Evolutionary conservation across 129 eudicot genomes (phyloP).

Genomic region (Centaurea solstitialis): DNA sequence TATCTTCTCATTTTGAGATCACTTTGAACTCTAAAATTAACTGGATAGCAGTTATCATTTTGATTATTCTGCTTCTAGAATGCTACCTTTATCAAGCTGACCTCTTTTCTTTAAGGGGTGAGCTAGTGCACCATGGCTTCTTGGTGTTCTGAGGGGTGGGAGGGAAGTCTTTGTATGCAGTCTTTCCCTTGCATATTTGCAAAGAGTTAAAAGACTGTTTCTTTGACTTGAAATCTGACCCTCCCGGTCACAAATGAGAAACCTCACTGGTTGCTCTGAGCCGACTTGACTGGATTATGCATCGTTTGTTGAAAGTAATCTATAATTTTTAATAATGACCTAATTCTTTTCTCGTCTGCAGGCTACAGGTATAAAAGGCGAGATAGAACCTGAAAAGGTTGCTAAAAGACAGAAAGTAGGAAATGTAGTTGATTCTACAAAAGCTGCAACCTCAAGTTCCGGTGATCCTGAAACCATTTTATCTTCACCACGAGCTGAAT

Average conservation of each 20-base stretch:
- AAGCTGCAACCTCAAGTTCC: constrained; percentile 36
- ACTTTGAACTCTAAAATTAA: neutral
- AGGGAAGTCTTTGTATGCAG: neutral
- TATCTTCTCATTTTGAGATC: neutral
- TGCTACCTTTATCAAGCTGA: neutral
- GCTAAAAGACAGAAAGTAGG: constrained; percentile 58
- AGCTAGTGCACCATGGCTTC: neutral
- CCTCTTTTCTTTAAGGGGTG: neutral
- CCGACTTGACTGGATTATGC: neutral
- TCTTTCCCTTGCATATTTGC: neutral
- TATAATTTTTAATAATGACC: constrained; percentile 5
- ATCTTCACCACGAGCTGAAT: constrained; percentile 40
- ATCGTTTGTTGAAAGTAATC: neutral
- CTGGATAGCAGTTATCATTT: neutral
- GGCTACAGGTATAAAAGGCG: constrained; percentile 70
- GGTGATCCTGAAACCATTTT: constrained; percentile 24
- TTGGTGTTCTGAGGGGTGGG: neutral
- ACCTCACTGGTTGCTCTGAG: neutral
- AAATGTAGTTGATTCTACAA: constrained; percentile 30
- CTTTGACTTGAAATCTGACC: neutral
- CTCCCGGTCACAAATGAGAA: neutral
- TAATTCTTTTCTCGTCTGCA: constrained; percentile 32
- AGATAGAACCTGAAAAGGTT: constrained; percentile 50
- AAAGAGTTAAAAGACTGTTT: neutral
- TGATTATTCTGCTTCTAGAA: neutral